These are phyloP conservation scores for Pyrus pyrifolia DNA, from an alignment of 306 rosid genomes.

Conservation along the genomic window DNA sequence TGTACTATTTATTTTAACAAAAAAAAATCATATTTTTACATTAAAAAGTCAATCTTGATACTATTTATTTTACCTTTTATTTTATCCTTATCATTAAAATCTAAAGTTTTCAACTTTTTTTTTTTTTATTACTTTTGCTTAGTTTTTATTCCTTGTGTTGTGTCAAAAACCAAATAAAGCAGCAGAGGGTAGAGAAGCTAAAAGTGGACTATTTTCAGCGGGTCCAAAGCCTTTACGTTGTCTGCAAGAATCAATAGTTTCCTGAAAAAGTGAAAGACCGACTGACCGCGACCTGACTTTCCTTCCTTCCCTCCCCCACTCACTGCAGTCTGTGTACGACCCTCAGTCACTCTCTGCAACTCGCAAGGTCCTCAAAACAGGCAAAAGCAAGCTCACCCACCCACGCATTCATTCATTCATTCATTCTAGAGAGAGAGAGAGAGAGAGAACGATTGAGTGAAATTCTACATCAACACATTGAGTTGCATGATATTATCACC, in stretches of 20 bases:
- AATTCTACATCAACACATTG: not conserved
- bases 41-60: too few species aligned
- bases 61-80: too few species aligned
- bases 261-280: not conserved
- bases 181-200: not conserved
- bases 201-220: not conserved
- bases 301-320: not conserved
- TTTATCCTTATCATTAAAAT: too few species aligned
- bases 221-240: slow-evolving; percentile 4
- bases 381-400: not conserved
- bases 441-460: not conserved
- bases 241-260: not conserved
- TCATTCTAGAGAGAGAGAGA: too few species aligned
- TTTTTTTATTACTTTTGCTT: too few species aligned
- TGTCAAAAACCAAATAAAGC: not conserved
- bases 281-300: not conserved
- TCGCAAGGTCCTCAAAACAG: not conserved
- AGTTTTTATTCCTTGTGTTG: too few species aligned
- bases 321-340: not conserved
- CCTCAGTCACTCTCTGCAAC: not conserved
- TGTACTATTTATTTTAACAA: too few species aligned
- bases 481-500: not conserved
- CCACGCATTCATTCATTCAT: not conserved
- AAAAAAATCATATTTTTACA: too few species aligned
- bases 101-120: too few species aligned